Percentiles rank a stretch among this genome's conserved stretches.
phyloP scores from a whole-genome alignment of 2,329 filamentous ascomycete genomes.

The Aspergillus hiratsukae region DNA sequence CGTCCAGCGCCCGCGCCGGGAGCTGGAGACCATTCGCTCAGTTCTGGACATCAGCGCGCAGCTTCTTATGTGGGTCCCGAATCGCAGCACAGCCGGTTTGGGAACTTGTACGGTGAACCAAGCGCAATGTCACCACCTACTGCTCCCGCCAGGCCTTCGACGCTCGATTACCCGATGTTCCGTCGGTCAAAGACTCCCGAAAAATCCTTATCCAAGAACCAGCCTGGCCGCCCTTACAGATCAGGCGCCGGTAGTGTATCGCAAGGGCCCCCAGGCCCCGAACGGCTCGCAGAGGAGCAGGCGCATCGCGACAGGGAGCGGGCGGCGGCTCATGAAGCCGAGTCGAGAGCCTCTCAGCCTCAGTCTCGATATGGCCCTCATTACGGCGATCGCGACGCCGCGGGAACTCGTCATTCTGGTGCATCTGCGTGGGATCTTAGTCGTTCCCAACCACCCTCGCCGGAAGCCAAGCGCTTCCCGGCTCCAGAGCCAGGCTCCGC shows the following conservation, averaged over 20 bases:
- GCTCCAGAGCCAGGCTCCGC: slow-evolving; percentile 26
- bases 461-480: slow-evolving; percentile 34
- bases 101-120: slow-evolving; percentile 32
- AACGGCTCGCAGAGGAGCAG: slow-evolving; percentile 34
- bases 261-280: slow-evolving; percentile 16
- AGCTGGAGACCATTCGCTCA: slow-evolving; percentile 18
- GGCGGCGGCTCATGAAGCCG: slow-evolving; percentile 24
- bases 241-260: slow-evolving; percentile 33
- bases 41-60: slow-evolving; percentile 20
- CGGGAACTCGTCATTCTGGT: slow-evolving; percentile 22
- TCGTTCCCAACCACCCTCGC: slow-evolving; percentile 36
- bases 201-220: slow-evolving; percentile 52
- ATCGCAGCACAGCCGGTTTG: slow-evolving; percentile 28
- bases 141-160: slow-evolving; percentile 39
- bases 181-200: slow-evolving; percentile 71
- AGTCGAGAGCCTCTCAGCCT: slow-evolving; percentile 24
- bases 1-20: slow-evolving; percentile 22
- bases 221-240: slow-evolving; percentile 31
- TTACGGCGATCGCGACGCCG: slow-evolving; percentile 31
- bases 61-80: slow-evolving; percentile 29
- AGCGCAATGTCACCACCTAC: slow-evolving; percentile 42
- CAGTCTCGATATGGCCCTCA: slow-evolving; percentile 28
- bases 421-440: slow-evolving; percentile 33
- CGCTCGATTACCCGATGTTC: slow-evolving; percentile 58
- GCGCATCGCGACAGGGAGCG: slow-evolving; percentile 32